Evolutionary conservation across 1,284 basidiomycete genomes (phyloP).

Genomic region (Papiliotrema fonsecae): DNA sequence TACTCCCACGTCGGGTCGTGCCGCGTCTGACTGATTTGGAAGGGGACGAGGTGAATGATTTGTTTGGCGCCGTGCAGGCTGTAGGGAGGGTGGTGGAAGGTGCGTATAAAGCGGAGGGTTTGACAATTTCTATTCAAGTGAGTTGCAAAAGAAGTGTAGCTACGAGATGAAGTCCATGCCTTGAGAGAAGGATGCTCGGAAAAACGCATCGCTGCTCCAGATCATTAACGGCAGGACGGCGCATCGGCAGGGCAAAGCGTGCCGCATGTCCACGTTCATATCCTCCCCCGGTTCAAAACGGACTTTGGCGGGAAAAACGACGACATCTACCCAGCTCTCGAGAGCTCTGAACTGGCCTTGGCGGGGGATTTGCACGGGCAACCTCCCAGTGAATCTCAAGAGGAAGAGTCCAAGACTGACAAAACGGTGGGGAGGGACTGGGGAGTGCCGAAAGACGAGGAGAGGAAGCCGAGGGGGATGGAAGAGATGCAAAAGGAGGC

Average conservation of each 20-base stretch:
- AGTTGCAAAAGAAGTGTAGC: conserved; percentile 8
- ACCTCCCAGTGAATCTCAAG: neutral
- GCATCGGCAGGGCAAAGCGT: conserved; percentile 77
- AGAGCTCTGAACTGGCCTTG: conserved; percentile 57
- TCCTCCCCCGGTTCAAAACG: conserved; percentile 66
- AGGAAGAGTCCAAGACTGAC: neutral
- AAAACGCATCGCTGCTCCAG: too few relatives aligned
- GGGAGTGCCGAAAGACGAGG: conserved; percentile 61
- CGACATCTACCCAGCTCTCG: conserved; percentile 70
- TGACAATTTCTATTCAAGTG: conserved; percentile 81
- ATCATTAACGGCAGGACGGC: conserved; percentile 63
- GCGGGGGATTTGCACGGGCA: conserved; percentile 37
- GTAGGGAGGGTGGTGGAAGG: conserved; percentile 47
- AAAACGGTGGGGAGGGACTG: conserved; percentile 34
- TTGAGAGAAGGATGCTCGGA: too few relatives aligned
- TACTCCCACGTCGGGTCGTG: conserved; percentile 71
- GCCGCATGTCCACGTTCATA: conserved; percentile 85
- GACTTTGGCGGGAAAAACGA: conserved; percentile 63
- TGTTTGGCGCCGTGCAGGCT: conserved; percentile 68
- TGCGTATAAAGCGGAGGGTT: conserved; percentile 50
- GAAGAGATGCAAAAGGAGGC: conserved; percentile 76
- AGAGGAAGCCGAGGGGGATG: conserved; percentile 59
- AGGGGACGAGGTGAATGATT: conserved; percentile 64
- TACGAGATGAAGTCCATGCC: neutral
- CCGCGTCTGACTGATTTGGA: conserved; percentile 69